Percentiles rank a stretch among this genome's conserved stretches.
These are phyloP conservation scores for Blastobotrys muscicola DNA, from an alignment of 805 yeast species.

Conservation along the genomic window DNA sequence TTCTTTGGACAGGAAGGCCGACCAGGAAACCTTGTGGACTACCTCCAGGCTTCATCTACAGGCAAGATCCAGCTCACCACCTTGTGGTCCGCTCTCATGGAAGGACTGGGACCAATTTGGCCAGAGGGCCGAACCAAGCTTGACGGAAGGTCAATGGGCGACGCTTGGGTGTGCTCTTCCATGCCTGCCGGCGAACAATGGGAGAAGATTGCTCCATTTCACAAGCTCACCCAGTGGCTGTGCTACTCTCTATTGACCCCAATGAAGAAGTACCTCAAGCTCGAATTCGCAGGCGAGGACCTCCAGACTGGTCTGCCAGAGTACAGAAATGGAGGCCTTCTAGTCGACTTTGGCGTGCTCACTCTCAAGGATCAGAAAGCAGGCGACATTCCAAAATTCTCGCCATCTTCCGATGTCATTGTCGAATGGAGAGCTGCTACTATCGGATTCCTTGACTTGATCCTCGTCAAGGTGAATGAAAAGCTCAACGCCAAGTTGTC, in stretches of 20 bases:
- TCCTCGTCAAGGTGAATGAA: slow-evolving; percentile 44
- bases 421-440: slow-evolving; percentile 63
- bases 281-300: slow-evolving; percentile 31
- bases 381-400: slow-evolving; percentile 37
- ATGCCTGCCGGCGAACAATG: slow-evolving; percentile 28
- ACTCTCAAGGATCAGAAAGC: slow-evolving; percentile 34
- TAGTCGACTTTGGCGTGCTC: slow-evolving; percentile 47
- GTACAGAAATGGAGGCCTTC: slow-evolving; percentile 55
- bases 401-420: slow-evolving; percentile 48
- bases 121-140: slow-evolving; percentile 47
- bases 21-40: slow-evolving; percentile 46
- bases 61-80: slow-evolving; percentile 35
- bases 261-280: slow-evolving; percentile 35
- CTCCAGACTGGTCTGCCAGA: slow-evolving; percentile 51
- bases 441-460: slow-evolving; percentile 44
- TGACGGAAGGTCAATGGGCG: slow-evolving; percentile 47
- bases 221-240: slow-evolving; percentile 59
- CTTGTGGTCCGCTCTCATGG: slow-evolving; percentile 48
- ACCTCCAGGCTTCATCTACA: slow-evolving; percentile 23
- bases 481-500: slow-evolving; percentile 30
- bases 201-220: slow-evolving; percentile 47
- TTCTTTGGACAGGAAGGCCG: slow-evolving; percentile 41
- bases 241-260: slow-evolving; percentile 53
- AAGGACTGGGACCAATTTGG: slow-evolving; percentile 51
- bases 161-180: slow-evolving; percentile 42